A percentile compares a stretch with the other conserved stretches of the same genome.
phyloP scores from a whole-genome alignment of 768 basidiomycete genomes.

The Boletus barrowsii region DNA sequence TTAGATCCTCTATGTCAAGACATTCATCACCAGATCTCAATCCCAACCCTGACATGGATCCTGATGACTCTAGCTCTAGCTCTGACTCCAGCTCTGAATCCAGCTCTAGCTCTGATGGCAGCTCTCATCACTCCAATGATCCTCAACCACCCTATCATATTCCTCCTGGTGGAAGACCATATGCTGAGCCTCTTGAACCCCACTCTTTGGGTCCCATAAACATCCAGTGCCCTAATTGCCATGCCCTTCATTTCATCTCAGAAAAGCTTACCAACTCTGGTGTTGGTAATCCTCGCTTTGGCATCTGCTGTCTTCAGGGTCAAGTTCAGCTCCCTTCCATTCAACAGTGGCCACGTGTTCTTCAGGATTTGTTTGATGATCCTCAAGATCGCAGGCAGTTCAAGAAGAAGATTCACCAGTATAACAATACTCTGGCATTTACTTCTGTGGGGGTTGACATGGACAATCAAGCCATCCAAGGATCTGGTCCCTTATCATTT shows the following conservation, averaged over 20 bases:
- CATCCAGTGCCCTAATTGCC: conserved; percentile 12
- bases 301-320: conserved; percentile 28
- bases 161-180: conserved; percentile 11
- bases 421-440: conserved; percentile 29
- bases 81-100: too few species aligned
- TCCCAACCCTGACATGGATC: too few species aligned
- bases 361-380: conserved; percentile 15
- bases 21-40: too few species aligned
- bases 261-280: conserved; percentile 8
- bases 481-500: conserved; percentile 17
- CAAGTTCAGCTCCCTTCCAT: conserved; percentile 22
- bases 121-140: neutral
- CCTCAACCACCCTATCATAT: neutral
- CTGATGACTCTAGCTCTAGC: too few species aligned
- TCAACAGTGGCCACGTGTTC: conserved; percentile 12
- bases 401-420: conserved; percentile 35
- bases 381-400: conserved; percentile 17
- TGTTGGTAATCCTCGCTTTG: conserved; percentile 14
- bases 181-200: conserved; percentile 6
- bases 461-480: neutral
- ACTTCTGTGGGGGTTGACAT: conserved; percentile 4
- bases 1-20: too few species aligned
- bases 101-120: too few species aligned
- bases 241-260: conserved; percentile 15
- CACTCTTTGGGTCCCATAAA: conserved; percentile 7